Percentiles rank a stretch among this genome's conserved stretches.
Conservation (phyloP, 2,329 filamentous ascomycete species). For the Sarocladium brachiariae region DNA sequence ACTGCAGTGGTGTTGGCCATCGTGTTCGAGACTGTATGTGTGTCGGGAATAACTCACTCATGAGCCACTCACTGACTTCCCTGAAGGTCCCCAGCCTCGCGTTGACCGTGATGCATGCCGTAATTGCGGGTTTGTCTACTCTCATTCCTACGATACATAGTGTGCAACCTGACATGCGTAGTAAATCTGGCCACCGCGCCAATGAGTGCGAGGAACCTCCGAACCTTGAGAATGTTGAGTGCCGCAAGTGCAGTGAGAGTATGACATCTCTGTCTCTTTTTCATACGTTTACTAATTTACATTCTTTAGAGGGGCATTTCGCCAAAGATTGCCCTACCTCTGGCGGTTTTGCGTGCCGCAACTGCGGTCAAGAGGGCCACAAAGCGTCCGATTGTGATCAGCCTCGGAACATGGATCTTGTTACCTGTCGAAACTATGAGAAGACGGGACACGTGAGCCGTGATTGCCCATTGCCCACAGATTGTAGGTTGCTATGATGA, state of each 20-base stretch:
- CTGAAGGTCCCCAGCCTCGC: slow-evolving; percentile 49
- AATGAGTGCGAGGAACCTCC: slow-evolving; percentile 52
- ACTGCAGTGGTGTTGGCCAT: slow-evolving; percentile 58
- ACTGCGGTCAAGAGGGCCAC: slow-evolving; percentile 61
- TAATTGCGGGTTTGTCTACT: slow-evolving; percentile 47
- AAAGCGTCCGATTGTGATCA: slow-evolving; percentile 22
- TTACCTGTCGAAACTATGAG: slow-evolving; percentile 56
- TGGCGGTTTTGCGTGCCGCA: slow-evolving; percentile 48
- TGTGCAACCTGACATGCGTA: slow-evolving; percentile 13
- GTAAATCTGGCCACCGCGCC: slow-evolving; percentile 43
- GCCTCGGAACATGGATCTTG: slow-evolving; percentile 34
- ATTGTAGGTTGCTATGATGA: slow-evolving; percentile 23
- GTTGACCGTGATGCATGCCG: slow-evolving; percentile 60
- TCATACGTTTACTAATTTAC: background rate
- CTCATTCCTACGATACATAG: background rate
- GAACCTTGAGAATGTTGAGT: slow-evolving; percentile 56
- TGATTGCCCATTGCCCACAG: slow-evolving; percentile 53
- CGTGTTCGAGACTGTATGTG: slow-evolving; percentile 61
- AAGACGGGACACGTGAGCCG: slow-evolving; percentile 53
- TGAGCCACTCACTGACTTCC: slow-evolving; percentile 12
- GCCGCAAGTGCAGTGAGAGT: slow-evolving; percentile 58
- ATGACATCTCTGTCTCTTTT: slow-evolving; percentile 19
- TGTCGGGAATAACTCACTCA: background rate
- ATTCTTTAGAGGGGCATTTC: slow-evolving; percentile 51
- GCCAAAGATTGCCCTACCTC: slow-evolving; percentile 57